phyloP scores from a whole-genome alignment of 2,329 filamentous ascomycete genomes.

The Pestalotiopsis sp. region DNA sequence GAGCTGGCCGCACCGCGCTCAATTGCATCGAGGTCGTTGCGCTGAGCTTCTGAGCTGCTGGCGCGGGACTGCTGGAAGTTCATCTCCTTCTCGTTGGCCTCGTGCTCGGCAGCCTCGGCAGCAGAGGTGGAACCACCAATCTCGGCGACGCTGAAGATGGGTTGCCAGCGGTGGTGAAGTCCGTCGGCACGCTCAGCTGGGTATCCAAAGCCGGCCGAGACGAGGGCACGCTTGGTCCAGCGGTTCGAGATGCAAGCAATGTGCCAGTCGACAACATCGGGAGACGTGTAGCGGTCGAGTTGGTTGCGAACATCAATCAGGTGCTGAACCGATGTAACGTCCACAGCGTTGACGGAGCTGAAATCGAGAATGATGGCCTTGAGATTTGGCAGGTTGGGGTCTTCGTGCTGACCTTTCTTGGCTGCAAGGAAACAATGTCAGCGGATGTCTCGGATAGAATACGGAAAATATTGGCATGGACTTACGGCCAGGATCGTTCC shows the following conservation, averaged over 20 bases:
- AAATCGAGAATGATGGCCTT: slow-evolving; percentile 95
- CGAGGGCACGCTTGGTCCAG: slow-evolving; percentile 91
- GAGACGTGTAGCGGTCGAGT: slow-evolving; percentile 80
- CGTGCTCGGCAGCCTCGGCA: slow-evolving; percentile 66
- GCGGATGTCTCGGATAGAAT: not conserved
- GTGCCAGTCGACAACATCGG: slow-evolving; percentile 90
- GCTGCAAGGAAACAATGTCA: slow-evolving; percentile 30
- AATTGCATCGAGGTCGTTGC: slow-evolving; percentile 25
- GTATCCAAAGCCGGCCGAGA: slow-evolving; percentile 85
- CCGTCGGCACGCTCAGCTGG: slow-evolving; percentile 59
- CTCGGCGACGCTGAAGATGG: slow-evolving; percentile 93
- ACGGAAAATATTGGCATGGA: not conserved
- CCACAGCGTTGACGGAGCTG: slow-evolving; percentile 89
- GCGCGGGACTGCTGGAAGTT: slow-evolving; percentile 14
- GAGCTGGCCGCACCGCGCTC: slow-evolving; percentile 20
- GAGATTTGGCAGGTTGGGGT: slow-evolving; percentile 63
- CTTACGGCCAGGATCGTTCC: slow-evolving; percentile 82
- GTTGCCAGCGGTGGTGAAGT: slow-evolving; percentile 75
- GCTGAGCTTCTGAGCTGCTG: slow-evolving; percentile 1
- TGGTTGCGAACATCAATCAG: slow-evolving; percentile 95
- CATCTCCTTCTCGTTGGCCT: slow-evolving; percentile 57
- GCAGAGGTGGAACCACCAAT: slow-evolving; percentile 73
- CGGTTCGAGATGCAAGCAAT: slow-evolving; percentile 91
- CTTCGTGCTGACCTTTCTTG: slow-evolving; percentile 47
- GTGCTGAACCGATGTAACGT: slow-evolving; percentile 89